A percentile compares a stretch with the other conserved stretches of the same genome.
Evolutionary conservation across 2,329 filamentous ascomycete genomes (phyloP).

Genomic region (Botryotinia convoluta): DNA sequence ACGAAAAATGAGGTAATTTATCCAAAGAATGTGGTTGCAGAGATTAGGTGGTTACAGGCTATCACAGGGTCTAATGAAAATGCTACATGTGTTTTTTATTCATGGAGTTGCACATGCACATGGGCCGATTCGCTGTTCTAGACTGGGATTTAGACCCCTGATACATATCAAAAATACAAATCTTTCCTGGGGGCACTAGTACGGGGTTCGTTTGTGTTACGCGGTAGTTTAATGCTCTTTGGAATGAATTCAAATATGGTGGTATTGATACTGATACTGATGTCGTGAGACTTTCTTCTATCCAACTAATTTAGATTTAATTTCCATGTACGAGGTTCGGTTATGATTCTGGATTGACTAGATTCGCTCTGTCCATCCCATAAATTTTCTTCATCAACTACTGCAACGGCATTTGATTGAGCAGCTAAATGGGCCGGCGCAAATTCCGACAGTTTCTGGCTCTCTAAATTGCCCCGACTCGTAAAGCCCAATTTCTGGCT

Average conservation of each 20-base stretch:
- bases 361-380: constrained; percentile 15
- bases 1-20: background rate
- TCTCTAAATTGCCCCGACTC: background rate
- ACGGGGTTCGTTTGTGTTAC: background rate
- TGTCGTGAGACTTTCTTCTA: background rate
- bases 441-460: background rate
- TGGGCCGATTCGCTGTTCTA: background rate
- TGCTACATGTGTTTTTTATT: background rate
- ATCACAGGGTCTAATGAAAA: background rate
- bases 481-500: background rate
- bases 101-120: background rate
- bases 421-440: background rate
- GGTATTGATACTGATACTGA: background rate
- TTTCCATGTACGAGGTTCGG: constrained; percentile 1
- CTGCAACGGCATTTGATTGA: background rate
- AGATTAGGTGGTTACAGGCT: background rate
- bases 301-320: background rate
- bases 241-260: no score
- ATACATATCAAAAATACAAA: background rate
- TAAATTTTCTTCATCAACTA: background rate
- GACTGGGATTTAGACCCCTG: background rate
- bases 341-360: constrained; percentile 17
- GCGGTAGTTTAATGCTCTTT: background rate
- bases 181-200: background rate
- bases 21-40: background rate